phyloP scores from a whole-genome alignment of 1,284 basidiomycete genomes.

The Apiotrichum mycotoxinovorans region DNA sequence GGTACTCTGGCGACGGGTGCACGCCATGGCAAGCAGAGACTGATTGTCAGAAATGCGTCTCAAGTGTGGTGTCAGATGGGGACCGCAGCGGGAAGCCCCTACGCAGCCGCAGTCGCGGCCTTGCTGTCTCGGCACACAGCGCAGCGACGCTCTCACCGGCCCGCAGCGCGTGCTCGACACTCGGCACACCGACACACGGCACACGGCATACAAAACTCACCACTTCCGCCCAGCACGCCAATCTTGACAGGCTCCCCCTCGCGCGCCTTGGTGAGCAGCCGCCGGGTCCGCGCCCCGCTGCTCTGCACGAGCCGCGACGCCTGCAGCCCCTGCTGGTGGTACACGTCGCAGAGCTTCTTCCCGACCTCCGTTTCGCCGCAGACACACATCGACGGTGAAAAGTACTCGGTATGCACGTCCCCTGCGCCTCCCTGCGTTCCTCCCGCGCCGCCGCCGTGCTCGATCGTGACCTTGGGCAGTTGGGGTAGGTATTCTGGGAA shows the following conservation, averaged over 20 bases:
- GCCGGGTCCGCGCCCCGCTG: constrained; percentile 36
- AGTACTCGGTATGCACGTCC: constrained; percentile 8
- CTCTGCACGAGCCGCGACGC: constrained; percentile 33
- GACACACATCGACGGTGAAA: constrained; percentile 17
- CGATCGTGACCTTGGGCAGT: constrained; percentile 35
- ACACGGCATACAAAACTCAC: too few species aligned
- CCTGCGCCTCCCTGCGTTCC: neutral
- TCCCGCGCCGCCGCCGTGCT: constrained; percentile 3
- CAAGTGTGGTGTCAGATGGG: too few species aligned
- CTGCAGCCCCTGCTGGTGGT: constrained; percentile 34
- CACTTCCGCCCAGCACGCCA: constrained; percentile 46
- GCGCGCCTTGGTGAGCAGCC: constrained; percentile 35
- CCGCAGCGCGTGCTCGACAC: too few species aligned
- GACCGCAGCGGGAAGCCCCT: too few species aligned
- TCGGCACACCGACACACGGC: too few species aligned
- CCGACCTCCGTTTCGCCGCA: constrained; percentile 37
- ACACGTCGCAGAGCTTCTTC: constrained; percentile 36
- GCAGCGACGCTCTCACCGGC: too few species aligned
- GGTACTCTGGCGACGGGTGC: constrained; percentile 38
- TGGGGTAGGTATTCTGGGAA: constrained; percentile 36
- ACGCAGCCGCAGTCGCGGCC: too few species aligned
- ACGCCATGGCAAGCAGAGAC: constrained; percentile 49
- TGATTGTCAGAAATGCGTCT: constrained; percentile 20
- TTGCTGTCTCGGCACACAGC: too few species aligned
- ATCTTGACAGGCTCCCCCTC: constrained; percentile 40